These are phyloP conservation scores for Pouteria campechiana DNA, from an alignment of 179 eudicot genomes.

Conservation along the genomic window DNA sequence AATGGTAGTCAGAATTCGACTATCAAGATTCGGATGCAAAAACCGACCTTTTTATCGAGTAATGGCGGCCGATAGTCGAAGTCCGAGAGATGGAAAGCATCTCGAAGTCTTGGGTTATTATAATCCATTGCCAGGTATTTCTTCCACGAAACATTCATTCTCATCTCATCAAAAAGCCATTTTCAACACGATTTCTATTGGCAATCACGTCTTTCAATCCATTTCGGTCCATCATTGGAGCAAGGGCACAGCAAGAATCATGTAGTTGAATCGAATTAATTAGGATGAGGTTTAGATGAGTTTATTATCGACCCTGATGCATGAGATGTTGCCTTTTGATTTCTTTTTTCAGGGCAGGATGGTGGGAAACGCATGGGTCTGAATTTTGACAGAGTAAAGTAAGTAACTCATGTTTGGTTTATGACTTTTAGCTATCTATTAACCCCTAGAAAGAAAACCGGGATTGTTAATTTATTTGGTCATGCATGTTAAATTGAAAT, in stretches of 20 bases:
- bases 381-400: conserved; percentile 89
- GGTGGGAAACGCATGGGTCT: conserved; percentile 91
- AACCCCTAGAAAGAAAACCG: too few species aligned
- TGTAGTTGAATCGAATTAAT: conserved; percentile 4
- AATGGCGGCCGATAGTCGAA: conserved; percentile 87
- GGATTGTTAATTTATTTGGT: too few species aligned
- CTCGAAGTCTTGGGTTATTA: conserved; percentile 89
- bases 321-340: too few species aligned
- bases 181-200: too few species aligned
- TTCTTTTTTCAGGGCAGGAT: conserved; percentile 60
- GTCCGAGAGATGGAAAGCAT: conserved; percentile 95
- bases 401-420: too few species aligned
- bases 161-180: too few species aligned
- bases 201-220: neutral
- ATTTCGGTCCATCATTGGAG: neutral
- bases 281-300: neutral
- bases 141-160: neutral
- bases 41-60: conserved; percentile 78
- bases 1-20: conserved; percentile 75
- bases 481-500: too few species aligned
- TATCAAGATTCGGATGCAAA: conserved; percentile 77
- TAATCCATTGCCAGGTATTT: conserved; percentile 77
- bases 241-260: neutral
- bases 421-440: too few species aligned
- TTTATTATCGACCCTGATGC: too few species aligned